Conservation (phyloP, 306 rosid species). For the Lablab purpureus region DNA sequence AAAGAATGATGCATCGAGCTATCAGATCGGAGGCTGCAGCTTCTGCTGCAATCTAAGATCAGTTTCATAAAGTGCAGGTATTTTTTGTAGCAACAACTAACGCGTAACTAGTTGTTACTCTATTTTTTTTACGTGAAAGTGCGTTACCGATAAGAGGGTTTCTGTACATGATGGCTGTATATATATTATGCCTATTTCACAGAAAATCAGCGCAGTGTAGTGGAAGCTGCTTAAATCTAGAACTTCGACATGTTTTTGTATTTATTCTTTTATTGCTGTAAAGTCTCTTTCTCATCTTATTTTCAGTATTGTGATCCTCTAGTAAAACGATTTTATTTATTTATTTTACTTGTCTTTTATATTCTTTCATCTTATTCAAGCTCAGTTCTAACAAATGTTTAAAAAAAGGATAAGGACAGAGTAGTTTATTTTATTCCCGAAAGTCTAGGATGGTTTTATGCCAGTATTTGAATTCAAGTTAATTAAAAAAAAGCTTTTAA, state of each 20-base stretch:
- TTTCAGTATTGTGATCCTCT: not conserved
- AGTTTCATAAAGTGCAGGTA: conserved; percentile 1
- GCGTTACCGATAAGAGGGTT: conserved; percentile 6
- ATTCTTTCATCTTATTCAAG: no score
- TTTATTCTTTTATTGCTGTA: not conserved
- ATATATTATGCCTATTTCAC: conserved; percentile 13
- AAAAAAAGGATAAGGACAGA: no score
- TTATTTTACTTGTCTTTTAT: no score
- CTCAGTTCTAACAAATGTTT: no score
- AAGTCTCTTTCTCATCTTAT: not conserved
- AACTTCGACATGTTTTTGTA: conserved; percentile 4
- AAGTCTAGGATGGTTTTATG: no score
- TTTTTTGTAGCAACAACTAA: conserved; percentile 20
- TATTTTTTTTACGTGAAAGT: not conserved
- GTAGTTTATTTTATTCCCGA: no score
- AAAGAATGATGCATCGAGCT: conserved; percentile 48
- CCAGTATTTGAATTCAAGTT: no score
- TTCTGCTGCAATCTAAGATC: conserved; percentile 27
- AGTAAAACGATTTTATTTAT: not conserved
- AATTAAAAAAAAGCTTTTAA: no score
- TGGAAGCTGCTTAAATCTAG: conserved; percentile 10
- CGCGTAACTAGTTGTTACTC: not conserved
- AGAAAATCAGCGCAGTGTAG: conserved; percentile 1
- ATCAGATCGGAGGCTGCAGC: conserved; percentile 32
- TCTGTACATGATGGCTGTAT: conserved; percentile 21